Conservation (phyloP, 139 green algal genomes). For the Micractinium sp. region DNA sequence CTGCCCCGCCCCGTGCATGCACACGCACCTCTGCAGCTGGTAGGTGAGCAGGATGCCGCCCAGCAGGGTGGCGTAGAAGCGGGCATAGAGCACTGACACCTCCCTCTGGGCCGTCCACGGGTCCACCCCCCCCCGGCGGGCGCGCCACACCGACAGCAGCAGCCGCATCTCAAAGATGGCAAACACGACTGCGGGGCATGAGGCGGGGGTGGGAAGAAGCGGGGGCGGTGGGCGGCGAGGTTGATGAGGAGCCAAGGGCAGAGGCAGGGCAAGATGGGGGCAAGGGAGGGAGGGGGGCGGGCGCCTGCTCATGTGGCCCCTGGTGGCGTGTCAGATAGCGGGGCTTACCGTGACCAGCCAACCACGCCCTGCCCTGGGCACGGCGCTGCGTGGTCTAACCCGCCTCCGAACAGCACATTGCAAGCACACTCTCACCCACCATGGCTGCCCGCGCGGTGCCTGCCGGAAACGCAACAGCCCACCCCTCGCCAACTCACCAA, state of each 20-base stretch:
- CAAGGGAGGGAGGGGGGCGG: not conserved
- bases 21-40: slow-evolving; percentile 46
- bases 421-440: too few relatives aligned
- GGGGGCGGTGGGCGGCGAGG: too few relatives aligned
- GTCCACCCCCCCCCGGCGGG: slow-evolving; percentile 57
- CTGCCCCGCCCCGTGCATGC: not conserved
- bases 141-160: slow-evolving; percentile 84
- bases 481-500: too few relatives aligned
- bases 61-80: slow-evolving; percentile 85
- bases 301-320: too few relatives aligned
- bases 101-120: slow-evolving; percentile 72
- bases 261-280: not conserved
- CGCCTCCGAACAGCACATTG: too few relatives aligned
- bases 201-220: not conserved
- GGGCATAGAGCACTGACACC: slow-evolving; percentile 81
- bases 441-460: too few relatives aligned
- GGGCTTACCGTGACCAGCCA: too few relatives aligned
- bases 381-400: too few relatives aligned
- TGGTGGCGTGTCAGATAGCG: too few relatives aligned
- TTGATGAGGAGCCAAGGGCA: not conserved
- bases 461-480: too few relatives aligned
- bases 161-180: slow-evolving; percentile 91
- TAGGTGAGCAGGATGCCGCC: slow-evolving; percentile 66
- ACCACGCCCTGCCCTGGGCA: too few relatives aligned
- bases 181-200: slow-evolving; percentile 81